These are phyloP conservation scores for Pseudogymnoascus sp. DNA, from an alignment of 2,329 filamentous ascomycete genomes.

Conservation along the genomic window DNA sequence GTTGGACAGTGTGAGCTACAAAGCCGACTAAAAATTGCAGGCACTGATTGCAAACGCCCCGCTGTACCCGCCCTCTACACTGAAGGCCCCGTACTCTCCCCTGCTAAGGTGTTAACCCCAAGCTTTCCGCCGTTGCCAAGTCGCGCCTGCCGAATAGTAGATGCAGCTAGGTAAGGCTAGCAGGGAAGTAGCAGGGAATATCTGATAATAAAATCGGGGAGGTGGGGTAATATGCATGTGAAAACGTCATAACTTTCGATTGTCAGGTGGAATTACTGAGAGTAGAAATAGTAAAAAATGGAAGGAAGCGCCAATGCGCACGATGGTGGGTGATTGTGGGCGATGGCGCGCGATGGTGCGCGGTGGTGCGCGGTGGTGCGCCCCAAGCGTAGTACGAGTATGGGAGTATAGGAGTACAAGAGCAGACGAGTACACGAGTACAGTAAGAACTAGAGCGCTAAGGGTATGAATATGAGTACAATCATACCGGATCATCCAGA, in stretches of 20 bases:
- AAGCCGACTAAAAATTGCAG: background rate
- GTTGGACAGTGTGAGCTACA: background rate
- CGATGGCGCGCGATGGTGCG: background rate
- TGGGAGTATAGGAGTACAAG: too few relatives aligned
- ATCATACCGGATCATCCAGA: background rate
- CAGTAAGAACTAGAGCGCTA: background rate
- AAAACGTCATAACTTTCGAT: background rate
- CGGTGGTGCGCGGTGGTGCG: background rate
- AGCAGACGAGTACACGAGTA: background rate
- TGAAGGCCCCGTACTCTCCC: background rate
- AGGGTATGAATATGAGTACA: background rate
- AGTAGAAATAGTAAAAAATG: background rate
- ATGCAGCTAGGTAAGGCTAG: background rate
- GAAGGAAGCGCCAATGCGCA: background rate
- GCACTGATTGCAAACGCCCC: constrained; percentile 3
- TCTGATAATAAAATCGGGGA: constrained; percentile 6
- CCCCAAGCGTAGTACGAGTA: background rate
- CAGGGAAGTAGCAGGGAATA: background rate
- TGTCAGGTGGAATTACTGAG: background rate
- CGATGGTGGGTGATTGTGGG: background rate
- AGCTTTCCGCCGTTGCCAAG: constrained; percentile 3
- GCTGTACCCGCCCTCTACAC: too few relatives aligned
- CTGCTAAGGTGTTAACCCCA: background rate
- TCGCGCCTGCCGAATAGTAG: background rate
- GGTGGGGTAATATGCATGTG: background rate